Evolutionary conservation across 805 yeast genomes (phyloP).

Genomic region (Lachancea thermotolerans): DNA sequence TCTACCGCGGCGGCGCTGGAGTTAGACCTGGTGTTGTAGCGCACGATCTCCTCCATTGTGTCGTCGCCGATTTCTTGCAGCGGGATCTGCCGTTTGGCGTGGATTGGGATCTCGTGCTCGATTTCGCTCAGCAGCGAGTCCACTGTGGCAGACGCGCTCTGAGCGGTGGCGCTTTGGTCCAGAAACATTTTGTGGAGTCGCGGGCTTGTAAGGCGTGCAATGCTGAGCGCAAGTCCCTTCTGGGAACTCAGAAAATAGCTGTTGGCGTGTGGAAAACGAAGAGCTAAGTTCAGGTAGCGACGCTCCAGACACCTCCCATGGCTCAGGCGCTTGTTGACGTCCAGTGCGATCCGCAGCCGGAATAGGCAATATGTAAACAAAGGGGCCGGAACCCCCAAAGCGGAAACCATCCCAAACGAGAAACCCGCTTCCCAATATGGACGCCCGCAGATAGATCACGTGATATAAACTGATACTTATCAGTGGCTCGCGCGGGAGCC

Average conservation of each 20-base stretch:
- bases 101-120: slow-evolving; percentile 22
- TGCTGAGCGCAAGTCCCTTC: not conserved
- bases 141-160: slow-evolving; percentile 15
- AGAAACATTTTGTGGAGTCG: not conserved
- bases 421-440: not conserved
- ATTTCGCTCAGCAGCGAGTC: slow-evolving; percentile 27
- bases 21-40: slow-evolving; percentile 19
- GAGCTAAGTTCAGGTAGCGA: too few relatives aligned
- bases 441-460: not conserved
- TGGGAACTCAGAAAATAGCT: too few relatives aligned
- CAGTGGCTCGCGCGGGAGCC: too few relatives aligned
- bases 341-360: not conserved
- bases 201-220: not conserved
- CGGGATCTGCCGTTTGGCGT: slow-evolving; percentile 17
- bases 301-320: too few relatives aligned
- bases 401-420: not conserved
- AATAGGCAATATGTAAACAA: slow-evolving; percentile 1
- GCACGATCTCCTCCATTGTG: slow-evolving; percentile 28
- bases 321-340: not conserved
- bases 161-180: not conserved
- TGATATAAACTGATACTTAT: too few relatives aligned
- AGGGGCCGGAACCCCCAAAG: not conserved
- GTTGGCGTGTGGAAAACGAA: too few relatives aligned
- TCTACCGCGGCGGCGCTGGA: not conserved
- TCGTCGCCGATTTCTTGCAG: slow-evolving; percentile 29